Evolutionary conservation across 352 stramenopile genomes (phyloP).

Genomic region (Phytopythium cucurbitacearum): DNA sequence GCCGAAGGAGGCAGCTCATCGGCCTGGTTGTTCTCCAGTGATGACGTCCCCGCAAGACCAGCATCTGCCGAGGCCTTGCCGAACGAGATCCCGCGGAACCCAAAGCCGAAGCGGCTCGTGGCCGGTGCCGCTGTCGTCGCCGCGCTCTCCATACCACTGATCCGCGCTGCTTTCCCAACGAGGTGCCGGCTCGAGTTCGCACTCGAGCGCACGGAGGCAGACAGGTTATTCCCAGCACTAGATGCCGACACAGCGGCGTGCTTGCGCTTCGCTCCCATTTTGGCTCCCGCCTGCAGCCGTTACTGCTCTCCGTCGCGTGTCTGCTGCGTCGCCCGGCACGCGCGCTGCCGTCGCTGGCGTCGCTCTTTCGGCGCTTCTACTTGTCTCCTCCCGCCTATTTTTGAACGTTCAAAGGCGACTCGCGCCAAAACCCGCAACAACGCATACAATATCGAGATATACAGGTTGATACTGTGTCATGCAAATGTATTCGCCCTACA

Average conservation of each 20-base stretch:
- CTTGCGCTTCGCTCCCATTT: constrained; percentile 33
- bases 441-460: too few species aligned
- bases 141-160: constrained; percentile 6
- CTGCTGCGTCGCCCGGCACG: neutral
- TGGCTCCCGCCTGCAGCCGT: neutral
- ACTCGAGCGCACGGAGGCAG: constrained; percentile 15
- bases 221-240: neutral
- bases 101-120: constrained; percentile 18
- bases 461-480: constrained; percentile 5
- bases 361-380: neutral
- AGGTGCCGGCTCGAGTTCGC: constrained; percentile 9
- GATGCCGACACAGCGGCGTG: constrained; percentile 14
- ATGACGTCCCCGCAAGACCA: neutral
- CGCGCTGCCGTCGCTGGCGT: neutral
- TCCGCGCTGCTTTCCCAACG: constrained; percentile 13
- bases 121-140: constrained; percentile 9
- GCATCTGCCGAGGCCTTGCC: constrained; percentile 4
- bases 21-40: constrained; percentile 1
- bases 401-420: constrained; percentile 24
- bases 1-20: constrained; percentile 7
- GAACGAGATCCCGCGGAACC: constrained; percentile 33
- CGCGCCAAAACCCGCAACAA: too few species aligned
- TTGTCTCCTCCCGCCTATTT: constrained; percentile 4
- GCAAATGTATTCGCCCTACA: neutral
- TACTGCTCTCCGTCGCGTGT: neutral